A percentile compares a stretch with the other conserved stretches of the same genome.
These are phyloP conservation scores for Heritiera littoralis DNA, from an alignment of 345 rosid species.

Conservation along the genomic window DNA sequence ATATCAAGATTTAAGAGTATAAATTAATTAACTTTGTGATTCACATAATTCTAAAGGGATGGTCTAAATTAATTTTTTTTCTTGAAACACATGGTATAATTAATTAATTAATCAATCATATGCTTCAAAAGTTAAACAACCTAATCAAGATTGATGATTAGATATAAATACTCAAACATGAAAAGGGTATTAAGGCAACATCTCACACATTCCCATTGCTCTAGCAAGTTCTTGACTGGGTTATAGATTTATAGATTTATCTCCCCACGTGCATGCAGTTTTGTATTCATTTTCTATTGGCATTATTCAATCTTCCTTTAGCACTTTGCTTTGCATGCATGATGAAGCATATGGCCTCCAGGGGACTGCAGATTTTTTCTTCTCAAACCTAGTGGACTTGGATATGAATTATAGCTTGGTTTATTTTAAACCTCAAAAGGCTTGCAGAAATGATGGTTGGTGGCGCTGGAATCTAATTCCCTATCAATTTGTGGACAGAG, in stretches of 20 bases:
- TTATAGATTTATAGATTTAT: background rate
- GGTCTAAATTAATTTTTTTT: background rate
- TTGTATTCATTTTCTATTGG: background rate
- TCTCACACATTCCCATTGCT: background rate
- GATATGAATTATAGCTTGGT: background rate
- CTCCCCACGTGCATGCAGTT: constrained; percentile 17
- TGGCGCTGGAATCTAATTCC: constrained; percentile 50
- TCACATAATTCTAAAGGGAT: background rate
- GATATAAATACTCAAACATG: background rate
- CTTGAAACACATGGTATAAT: background rate
- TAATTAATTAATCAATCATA: background rate
- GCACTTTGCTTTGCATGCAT: constrained; percentile 1
- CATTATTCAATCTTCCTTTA: background rate
- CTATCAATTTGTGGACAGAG: constrained; percentile 3
- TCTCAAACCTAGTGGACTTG: background rate
- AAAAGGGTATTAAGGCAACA: background rate
- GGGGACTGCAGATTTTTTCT: background rate
- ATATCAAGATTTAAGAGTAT: background rate
- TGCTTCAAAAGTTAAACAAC: background rate
- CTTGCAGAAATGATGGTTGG: constrained; percentile 3
- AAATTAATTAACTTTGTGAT: background rate
- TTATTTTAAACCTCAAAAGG: background rate
- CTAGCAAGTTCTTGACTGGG: background rate
- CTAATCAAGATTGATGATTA: too few relatives aligned
- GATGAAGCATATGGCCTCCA: background rate